phyloP scores from a whole-genome alignment of 1,284 basidiomycete species.

The Gymnopus androsaceus region DNA sequence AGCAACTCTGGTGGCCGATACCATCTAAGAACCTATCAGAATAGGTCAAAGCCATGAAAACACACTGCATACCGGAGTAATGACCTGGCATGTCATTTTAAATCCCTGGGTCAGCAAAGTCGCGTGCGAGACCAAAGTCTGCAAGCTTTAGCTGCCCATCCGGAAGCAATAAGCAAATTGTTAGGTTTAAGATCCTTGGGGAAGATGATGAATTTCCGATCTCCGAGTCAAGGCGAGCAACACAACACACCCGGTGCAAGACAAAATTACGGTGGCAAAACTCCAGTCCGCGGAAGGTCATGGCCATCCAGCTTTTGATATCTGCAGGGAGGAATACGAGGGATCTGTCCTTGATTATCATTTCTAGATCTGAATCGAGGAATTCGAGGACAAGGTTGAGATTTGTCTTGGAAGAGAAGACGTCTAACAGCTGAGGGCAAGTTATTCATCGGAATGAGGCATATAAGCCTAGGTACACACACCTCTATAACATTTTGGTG shows the following conservation, averaged over 20 bases:
- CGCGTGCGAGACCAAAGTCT: constrained; percentile 98
- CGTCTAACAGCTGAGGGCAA: constrained; percentile 82
- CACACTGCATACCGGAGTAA: constrained; percentile 45
- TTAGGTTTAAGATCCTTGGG: constrained; percentile 95
- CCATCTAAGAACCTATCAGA: constrained; percentile 81
- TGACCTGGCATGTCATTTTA: constrained; percentile 98
- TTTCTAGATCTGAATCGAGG: constrained; percentile 96
- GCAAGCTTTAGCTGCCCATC: constrained; percentile 95
- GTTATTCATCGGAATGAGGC: not conserved
- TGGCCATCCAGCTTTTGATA: constrained; percentile 99
- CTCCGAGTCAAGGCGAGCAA: not conserved
- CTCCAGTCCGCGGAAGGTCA: constrained; percentile 95
- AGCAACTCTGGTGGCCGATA: constrained; percentile 95
- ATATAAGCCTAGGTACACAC: not conserved
- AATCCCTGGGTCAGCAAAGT: constrained; percentile 91
- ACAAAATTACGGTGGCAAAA: constrained; percentile 96
- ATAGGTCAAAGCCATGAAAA: not conserved
- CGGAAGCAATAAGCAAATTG: constrained; percentile 92
- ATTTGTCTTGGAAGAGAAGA: constrained; percentile 95
- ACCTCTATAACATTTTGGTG: constrained; percentile 97
- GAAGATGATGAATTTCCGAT: not conserved
- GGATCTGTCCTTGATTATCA: constrained; percentile 91
- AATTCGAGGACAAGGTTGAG: constrained; percentile 98
- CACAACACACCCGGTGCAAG: constrained; percentile 78
- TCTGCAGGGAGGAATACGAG: constrained; percentile 93